A percentile compares a stretch with the other conserved stretches of the same genome.
Evolutionary conservation across 192 early-diverging fungal species (phyloP).

Genomic region (Physocladia obscura): DNA sequence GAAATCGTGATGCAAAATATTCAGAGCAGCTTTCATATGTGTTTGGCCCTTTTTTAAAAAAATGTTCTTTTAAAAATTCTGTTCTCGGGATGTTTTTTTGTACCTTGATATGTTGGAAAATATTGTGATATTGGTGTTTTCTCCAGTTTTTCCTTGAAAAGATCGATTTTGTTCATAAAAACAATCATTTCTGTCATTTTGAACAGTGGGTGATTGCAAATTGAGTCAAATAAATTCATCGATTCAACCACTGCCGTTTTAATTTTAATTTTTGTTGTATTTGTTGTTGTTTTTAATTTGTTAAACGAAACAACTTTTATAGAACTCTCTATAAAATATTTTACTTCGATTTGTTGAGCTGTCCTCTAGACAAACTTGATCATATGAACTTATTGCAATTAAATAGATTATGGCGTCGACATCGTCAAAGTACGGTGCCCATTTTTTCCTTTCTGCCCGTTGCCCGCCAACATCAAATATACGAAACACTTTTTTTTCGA

Average conservation of each 20-base stretch:
- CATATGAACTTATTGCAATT: slow-evolving; percentile 59
- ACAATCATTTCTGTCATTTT: slow-evolving; percentile 56
- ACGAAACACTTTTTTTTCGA: slow-evolving; percentile 48
- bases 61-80: neutral
- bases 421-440: slow-evolving; percentile 70
- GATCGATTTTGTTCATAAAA: slow-evolving; percentile 69
- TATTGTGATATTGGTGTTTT: slow-evolving; percentile 46
- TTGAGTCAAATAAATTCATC: slow-evolving; percentile 40
- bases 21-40: slow-evolving; percentile 46
- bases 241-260: slow-evolving; percentile 41
- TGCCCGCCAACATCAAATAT: slow-evolving; percentile 73
- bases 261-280: no score
- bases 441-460: slow-evolving; percentile 59
- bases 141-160: slow-evolving; percentile 55
- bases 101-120: slow-evolving; percentile 58
- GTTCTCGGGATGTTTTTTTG: neutral
- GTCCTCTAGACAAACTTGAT: slow-evolving; percentile 63
- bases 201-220: slow-evolving; percentile 47
- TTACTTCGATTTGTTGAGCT: slow-evolving; percentile 49
- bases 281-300: neutral
- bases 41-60: slow-evolving; percentile 38
- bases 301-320: neutral
- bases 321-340: neutral
- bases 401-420: slow-evolving; percentile 65
- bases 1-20: slow-evolving; percentile 47